A percentile compares a stretch with the other conserved stretches of the same genome.
phyloP scores from a whole-genome alignment of 2,329 filamentous ascomycete species.

The Chrysosporium queenslandicum region DNA sequence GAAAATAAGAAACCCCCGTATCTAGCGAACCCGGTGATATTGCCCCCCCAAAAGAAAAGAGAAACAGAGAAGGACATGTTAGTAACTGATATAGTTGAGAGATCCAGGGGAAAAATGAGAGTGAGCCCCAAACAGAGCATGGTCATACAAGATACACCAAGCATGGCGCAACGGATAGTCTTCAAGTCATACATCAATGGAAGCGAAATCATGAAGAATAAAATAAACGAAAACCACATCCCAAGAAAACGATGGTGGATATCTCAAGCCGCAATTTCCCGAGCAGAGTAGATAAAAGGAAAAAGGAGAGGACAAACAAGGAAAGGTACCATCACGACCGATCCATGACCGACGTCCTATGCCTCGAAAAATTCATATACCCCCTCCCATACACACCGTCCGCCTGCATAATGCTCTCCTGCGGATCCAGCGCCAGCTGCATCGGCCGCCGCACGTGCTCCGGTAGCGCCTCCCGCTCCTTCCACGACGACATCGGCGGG shows the following conservation, averaged over 20 bases:
- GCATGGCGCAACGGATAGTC: too few species aligned
- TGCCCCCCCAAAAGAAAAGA: too few species aligned
- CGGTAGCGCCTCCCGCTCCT: not conserved
- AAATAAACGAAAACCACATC: not conserved
- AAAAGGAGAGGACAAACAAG: not conserved
- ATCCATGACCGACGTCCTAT: not conserved
- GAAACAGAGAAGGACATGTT: too few species aligned
- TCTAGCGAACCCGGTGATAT: too few species aligned
- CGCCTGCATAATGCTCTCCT: not conserved
- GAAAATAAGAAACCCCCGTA: too few species aligned
- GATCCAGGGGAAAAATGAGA: not conserved
- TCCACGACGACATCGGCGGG: not conserved
- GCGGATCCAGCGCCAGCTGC: not conserved
- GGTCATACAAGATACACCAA: too few species aligned
- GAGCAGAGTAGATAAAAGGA: not conserved
- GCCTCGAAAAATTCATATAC: conserved; percentile 5
- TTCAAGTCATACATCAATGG: not conserved
- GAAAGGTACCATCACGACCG: not conserved
- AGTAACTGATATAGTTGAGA: too few species aligned
- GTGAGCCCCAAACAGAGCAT: not conserved
- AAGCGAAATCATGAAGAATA: not conserved
- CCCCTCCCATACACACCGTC: not conserved
- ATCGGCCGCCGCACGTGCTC: not conserved
- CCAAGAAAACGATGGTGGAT: not conserved
- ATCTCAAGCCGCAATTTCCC: not conserved